Base-by-base conservation (phyloP, 2,329 filamentous ascomycete genomes). In the Arachnopeziza araneosa region DNA sequence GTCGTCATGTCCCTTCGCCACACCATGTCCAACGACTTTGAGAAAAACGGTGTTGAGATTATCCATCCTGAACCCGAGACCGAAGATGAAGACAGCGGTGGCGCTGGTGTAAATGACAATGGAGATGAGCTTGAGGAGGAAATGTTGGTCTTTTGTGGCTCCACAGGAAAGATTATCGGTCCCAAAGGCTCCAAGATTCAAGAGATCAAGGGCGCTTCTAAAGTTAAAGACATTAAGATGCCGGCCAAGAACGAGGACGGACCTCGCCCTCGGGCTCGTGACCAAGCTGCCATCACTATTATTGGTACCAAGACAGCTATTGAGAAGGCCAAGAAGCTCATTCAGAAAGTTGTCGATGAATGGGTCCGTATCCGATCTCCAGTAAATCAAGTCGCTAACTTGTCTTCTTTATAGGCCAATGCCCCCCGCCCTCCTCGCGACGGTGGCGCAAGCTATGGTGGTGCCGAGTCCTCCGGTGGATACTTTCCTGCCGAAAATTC, bases 141-240 rank as follows among this genome's bases (percentile, higher is more conserved):
- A 2, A 36, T 60, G 48, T n/a, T 52, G n/a, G 51, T 62, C 14
- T 59, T 36, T 26, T 50, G 36, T 24, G 60, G 60, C 9, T 36
- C 51, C 17, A 59, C 52, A 1, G 57, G 57, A 5, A 50, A 24
- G 26, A 62, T 62, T 22, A 60, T 62, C 52, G 60, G 60, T 44
- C 19, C 52, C 22, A 57, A 55, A 32, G 60, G 60, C 24, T 44
- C 60, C 4, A 62, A 54, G 49, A 59, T 62, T 32, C 49, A 57
- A 3, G 57, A 58, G 55, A 44, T 62, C 22, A 55, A 50, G 23
- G 26, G 30, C 1, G 19, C 21, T 1, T 52, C 53, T 19, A 48
- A 54, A 10, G 53, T 60, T 6, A 50, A 52, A 17, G 56, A 63
- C 17, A 63, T 63, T 50, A 32, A 60, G 53, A 54, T 63, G 61